These are phyloP conservation scores for Trichoderma koningiopsis DNA, from an alignment of 2,329 filamentous ascomycete species.

Conservation along the genomic window DNA sequence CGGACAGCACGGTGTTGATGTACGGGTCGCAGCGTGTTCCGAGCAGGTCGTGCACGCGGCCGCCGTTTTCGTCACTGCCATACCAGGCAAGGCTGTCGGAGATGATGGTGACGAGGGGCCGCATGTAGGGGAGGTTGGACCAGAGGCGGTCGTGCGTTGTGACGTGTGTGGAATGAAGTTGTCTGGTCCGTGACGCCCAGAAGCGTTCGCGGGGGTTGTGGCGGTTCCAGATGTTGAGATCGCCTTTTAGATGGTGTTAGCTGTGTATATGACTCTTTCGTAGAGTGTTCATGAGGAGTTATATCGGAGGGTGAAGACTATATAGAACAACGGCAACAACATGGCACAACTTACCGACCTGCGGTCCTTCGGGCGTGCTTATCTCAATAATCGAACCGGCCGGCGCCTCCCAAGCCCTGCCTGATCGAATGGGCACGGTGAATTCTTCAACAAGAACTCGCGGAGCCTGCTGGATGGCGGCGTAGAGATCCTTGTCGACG, in stretches of 20 bases:
- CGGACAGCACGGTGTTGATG: slow-evolving; percentile 72
- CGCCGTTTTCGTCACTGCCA: slow-evolving; percentile 62
- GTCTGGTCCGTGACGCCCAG: slow-evolving; percentile 78
- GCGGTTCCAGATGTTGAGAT: slow-evolving; percentile 80
- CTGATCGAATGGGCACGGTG: slow-evolving; percentile 71
- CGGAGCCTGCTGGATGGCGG: slow-evolving; percentile 57
- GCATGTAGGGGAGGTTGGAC: slow-evolving; percentile 75
- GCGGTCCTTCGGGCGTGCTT: slow-evolving; percentile 74
- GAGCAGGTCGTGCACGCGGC: slow-evolving; percentile 74
- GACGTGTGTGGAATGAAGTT: slow-evolving; percentile 77
- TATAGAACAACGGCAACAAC: background rate
- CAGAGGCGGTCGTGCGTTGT: slow-evolving; percentile 72
- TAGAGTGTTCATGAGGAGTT: background rate
- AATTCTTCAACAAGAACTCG: slow-evolving; percentile 53
- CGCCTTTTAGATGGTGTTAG: slow-evolving; percentile 48
- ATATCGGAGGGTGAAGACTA: background rate
- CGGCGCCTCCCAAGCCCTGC: slow-evolving; percentile 70
- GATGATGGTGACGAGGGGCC: slow-evolving; percentile 72
- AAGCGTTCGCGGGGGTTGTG: slow-evolving; percentile 78
- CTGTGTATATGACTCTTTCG: background rate
- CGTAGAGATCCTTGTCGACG: slow-evolving; percentile 56
- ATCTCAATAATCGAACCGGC: slow-evolving; percentile 71
- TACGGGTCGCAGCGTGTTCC: slow-evolving; percentile 86
- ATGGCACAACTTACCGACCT: slow-evolving; percentile 57
- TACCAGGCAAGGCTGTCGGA: slow-evolving; percentile 67